Conservation (phyloP, 768 basidiomycete genomes). For the Podaxis sp. region DNA sequence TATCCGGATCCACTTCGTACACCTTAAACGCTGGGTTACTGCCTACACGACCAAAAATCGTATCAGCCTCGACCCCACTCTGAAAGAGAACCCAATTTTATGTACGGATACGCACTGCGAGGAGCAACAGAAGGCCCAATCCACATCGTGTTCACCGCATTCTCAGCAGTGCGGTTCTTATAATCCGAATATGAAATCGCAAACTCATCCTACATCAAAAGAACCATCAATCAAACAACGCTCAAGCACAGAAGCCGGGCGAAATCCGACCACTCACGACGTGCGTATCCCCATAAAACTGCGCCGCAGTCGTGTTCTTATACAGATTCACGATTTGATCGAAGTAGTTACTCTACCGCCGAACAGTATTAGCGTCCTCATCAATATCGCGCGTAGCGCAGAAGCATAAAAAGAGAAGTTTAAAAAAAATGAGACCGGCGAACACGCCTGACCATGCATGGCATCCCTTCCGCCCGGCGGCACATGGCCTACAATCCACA, state of each 20-base stretch:
- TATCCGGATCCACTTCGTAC: slow-evolving; percentile 66
- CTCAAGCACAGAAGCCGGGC: too few relatives aligned
- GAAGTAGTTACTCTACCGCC: slow-evolving; percentile 55
- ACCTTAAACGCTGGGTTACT: slow-evolving; percentile 58
- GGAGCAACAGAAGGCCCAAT: slow-evolving; percentile 61
- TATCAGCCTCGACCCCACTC: background rate
- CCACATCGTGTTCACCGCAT: slow-evolving; percentile 45
- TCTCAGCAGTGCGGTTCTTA: slow-evolving; percentile 39
- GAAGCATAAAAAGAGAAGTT: too few relatives aligned
- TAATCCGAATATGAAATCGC: slow-evolving; percentile 60
- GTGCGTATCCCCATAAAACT: slow-evolving; percentile 65
- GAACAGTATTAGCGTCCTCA: too few relatives aligned
- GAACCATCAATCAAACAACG: background rate
- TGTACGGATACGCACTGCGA: slow-evolving; percentile 35
- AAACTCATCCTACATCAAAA: slow-evolving; percentile 48
- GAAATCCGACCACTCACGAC: slow-evolving; percentile 26
- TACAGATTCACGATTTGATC: slow-evolving; percentile 63
- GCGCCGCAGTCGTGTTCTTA: slow-evolving; percentile 54
- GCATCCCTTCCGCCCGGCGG: slow-evolving; percentile 49
- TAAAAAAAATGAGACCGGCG: background rate
- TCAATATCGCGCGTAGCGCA: too few relatives aligned
- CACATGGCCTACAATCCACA: slow-evolving; percentile 63
- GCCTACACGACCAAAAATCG: slow-evolving; percentile 27
- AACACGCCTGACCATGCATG: slow-evolving; percentile 48
- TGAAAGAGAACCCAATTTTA: background rate